Conservation (phyloP, 345 rosid species). For the Lepidium didymum region DNA sequence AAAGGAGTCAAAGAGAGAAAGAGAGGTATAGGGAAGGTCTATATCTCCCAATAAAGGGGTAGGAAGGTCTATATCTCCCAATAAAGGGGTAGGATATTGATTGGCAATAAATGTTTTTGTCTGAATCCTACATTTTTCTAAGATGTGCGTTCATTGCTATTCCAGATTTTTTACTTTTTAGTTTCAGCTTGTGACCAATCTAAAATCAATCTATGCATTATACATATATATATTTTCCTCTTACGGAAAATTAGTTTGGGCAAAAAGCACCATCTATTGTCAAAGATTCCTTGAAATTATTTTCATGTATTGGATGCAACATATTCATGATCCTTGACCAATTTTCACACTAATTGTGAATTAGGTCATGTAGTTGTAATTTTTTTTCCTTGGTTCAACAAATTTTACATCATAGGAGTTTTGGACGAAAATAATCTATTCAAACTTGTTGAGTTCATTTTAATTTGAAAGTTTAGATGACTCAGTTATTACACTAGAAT, state of each 20-base stretch:
- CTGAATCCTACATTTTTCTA: slow-evolving; percentile 14
- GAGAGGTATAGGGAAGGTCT: slow-evolving; percentile 22
- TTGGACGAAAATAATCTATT: too few relatives aligned
- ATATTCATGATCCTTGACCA: not conserved
- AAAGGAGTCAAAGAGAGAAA: slow-evolving; percentile 8
- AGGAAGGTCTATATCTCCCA: too few relatives aligned
- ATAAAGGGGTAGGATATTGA: slow-evolving; percentile 27
- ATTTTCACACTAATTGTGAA: not conserved
- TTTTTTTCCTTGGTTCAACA: too few relatives aligned
- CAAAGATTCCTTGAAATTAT: not conserved
- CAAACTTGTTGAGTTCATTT: too few relatives aligned
- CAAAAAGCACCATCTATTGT: not conserved
- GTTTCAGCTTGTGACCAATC: slow-evolving; percentile 10
- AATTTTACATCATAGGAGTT: too few relatives aligned
- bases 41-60: too few relatives aligned
- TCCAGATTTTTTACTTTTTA: slow-evolving; percentile 11
- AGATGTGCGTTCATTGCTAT: slow-evolving; percentile 9
- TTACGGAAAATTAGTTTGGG: too few relatives aligned
- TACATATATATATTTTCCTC: not conserved
- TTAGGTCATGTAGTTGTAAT: too few relatives aligned
- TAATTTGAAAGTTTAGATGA: too few relatives aligned
- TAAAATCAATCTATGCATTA: not conserved
- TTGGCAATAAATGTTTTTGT: slow-evolving; percentile 28
- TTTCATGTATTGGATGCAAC: not conserved
- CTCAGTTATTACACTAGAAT: too few relatives aligned